phyloP scores from a whole-genome alignment of 441 rosid genomes.

The Eutrema salsugineum region DNA sequence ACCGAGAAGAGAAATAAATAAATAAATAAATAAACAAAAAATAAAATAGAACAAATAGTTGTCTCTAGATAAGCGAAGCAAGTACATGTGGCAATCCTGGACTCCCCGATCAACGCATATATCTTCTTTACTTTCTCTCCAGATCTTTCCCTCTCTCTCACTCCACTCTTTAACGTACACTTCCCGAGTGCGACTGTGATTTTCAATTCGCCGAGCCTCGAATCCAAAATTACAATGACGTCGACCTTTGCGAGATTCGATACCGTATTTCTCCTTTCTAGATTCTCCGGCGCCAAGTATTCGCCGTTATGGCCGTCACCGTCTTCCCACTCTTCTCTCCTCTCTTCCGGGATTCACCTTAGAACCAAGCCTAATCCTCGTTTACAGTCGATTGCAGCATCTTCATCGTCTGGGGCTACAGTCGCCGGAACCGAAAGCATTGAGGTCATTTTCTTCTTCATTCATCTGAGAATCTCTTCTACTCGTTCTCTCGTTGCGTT shows the following conservation, averaged over 20 bases:
- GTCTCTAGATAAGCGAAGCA: conserved; percentile 9
- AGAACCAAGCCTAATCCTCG: conserved; percentile 9
- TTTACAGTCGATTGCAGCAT: conserved; percentile 35
- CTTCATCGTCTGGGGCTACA: conserved; percentile 54
- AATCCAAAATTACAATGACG: conserved; percentile 7
- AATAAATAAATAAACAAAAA: no score
- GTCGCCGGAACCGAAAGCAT: conserved; percentile 72
- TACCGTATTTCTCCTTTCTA: conserved; percentile 27
- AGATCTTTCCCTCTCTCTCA: neutral
- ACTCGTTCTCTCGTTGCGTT: neutral
- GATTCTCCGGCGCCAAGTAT: conserved; percentile 10
- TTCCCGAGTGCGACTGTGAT: neutral
- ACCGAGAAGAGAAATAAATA: neutral
- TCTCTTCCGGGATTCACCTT: conserved; percentile 34
- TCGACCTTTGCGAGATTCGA: conserved; percentile 36
- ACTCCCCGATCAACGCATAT: no score
- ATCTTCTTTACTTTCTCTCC: neutral
- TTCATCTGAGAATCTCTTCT: neutral
- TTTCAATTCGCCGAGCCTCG: neutral
- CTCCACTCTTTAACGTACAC: conserved; percentile 16
- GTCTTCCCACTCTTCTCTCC: conserved; percentile 20
- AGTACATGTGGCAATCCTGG: conserved; percentile 16
- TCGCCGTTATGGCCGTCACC: conserved; percentile 20
- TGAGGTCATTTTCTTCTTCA: conserved; percentile 43
- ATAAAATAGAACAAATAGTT: neutral